phyloP scores from a whole-genome alignment of 2,329 filamentous ascomycete genomes.

The Xylaria sp. region DNA sequence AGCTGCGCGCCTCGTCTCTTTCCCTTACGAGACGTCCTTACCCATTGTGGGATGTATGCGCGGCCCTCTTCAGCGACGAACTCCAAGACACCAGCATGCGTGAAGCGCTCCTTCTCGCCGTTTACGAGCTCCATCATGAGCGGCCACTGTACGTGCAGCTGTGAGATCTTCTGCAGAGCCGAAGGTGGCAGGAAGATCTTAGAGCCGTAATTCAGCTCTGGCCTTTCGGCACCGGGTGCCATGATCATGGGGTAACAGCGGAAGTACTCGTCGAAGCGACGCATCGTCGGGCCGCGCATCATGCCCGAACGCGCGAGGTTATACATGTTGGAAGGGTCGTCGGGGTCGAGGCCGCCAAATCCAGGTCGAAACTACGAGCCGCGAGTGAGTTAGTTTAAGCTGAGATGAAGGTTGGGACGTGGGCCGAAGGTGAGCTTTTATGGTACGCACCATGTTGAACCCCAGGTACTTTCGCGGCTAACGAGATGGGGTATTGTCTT shows the following conservation, averaged over 20 bases:
- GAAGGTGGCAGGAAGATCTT: slow-evolving; percentile 98
- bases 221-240: slow-evolving; percentile 89
- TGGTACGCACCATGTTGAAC: slow-evolving; percentile 35
- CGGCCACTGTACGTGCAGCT: slow-evolving; percentile 95
- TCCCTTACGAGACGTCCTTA: slow-evolving; percentile 54
- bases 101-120: slow-evolving; percentile 80
- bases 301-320: slow-evolving; percentile 59
- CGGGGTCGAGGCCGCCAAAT: slow-evolving; percentile 59
- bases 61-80: slow-evolving; percentile 98
- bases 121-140: slow-evolving; percentile 97
- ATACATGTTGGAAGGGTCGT: slow-evolving; percentile 61
- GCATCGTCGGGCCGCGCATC: slow-evolving; percentile 63
- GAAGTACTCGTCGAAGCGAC: slow-evolving; percentile 98
- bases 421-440: not conserved
- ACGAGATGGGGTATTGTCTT: slow-evolving; percentile 26
- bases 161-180: slow-evolving; percentile 94
- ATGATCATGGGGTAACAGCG: slow-evolving; percentile 96
- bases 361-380: slow-evolving; percentile 51
- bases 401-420: not conserved
- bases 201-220: slow-evolving; percentile 92
- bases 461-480: slow-evolving; percentile 1
- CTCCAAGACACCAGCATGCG: slow-evolving; percentile 94
- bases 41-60: slow-evolving; percentile 96
- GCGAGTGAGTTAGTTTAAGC: slow-evolving; percentile 9
- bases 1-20: not conserved